These are phyloP conservation scores for Plasmodium gaboni DNA, from an alignment of 169 alveolate species.

Conservation along the genomic window DNA sequence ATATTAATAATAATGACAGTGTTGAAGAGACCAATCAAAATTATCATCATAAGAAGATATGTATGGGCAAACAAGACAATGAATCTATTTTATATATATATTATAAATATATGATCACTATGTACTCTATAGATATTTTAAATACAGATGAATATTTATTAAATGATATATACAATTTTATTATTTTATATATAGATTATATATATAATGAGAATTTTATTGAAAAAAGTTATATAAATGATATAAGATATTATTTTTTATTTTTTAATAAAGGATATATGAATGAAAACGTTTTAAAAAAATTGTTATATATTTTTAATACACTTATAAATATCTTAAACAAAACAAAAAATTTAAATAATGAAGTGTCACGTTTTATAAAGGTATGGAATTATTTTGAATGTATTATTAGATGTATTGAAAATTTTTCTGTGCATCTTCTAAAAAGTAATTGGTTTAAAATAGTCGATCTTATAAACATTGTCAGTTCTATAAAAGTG, in stretches of 20 bases:
- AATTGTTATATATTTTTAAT: constrained; percentile 21
- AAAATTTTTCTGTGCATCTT: constrained; percentile 78
- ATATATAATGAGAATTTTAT: constrained; percentile 27
- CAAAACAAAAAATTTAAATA: neutral
- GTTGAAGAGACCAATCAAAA: neutral
- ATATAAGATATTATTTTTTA: constrained; percentile 19
- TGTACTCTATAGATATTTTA: neutral
- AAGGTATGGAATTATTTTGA: constrained; percentile 47
- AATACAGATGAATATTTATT: neutral
- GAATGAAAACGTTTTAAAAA: constrained; percentile 16
- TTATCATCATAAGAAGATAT: neutral
- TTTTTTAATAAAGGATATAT: constrained; percentile 26
- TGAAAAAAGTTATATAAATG: constrained; percentile 3
- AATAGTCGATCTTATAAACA: constrained; percentile 30
- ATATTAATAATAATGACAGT: neutral
- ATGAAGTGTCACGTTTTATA: neutral
- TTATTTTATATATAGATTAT: constrained; percentile 42
- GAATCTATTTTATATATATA: neutral
- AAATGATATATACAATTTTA: constrained; percentile 27
- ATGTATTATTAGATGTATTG: constrained; percentile 75
- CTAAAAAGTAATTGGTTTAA: constrained; percentile 78
- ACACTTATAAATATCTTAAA: neutral
- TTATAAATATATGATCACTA: neutral
- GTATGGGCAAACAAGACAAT: neutral
- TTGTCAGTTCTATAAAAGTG: constrained; percentile 2